Percentiles rank a stretch among this genome's conserved stretches.
These are phyloP conservation scores for Ascosphaera apis DNA, from an alignment of 2,329 filamentous ascomycete species.

Conservation along the genomic window DNA sequence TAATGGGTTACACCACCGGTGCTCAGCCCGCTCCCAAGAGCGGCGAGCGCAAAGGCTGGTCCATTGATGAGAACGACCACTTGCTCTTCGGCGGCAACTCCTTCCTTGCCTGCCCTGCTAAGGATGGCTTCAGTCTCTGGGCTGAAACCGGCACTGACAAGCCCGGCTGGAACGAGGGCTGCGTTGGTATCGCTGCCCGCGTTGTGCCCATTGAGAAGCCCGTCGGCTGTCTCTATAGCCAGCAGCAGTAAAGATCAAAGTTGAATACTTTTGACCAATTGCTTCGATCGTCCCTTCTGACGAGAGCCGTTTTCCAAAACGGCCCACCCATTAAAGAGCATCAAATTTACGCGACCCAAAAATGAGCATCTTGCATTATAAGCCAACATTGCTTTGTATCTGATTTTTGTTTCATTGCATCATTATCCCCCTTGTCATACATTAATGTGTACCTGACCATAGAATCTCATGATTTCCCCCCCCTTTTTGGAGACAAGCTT, in stretches of 20 bases:
- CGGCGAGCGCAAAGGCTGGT: conserved; percentile 26
- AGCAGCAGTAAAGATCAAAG: not conserved
- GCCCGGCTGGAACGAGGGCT: conserved; percentile 13
- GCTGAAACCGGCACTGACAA: conserved; percentile 9
- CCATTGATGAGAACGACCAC: conserved; percentile 19
- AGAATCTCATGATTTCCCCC: too few species aligned
- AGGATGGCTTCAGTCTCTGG: conserved; percentile 20
- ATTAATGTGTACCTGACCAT: too few species aligned
- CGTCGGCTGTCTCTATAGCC: not conserved
- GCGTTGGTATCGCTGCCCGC: conserved; percentile 12
- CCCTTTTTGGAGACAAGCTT: too few species aligned
- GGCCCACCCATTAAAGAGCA: too few species aligned
- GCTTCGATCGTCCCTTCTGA: too few species aligned
- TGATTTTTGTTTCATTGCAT: too few species aligned
- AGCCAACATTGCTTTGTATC: too few species aligned
- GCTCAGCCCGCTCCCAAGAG: conserved; percentile 18
- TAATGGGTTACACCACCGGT: conserved; percentile 29
- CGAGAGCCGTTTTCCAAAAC: too few species aligned
- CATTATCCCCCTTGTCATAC: too few species aligned
- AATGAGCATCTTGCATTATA: too few species aligned
- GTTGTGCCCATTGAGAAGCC: conserved; percentile 4
- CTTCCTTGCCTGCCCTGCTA: conserved; percentile 31
- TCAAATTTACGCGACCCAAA: too few species aligned
- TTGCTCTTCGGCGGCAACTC: conserved; percentile 23
- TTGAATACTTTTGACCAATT: too few species aligned